Evolutionary conservation across 257 asterid genomes (phyloP).

Genomic region (Nicotiana tabacum): DNA sequence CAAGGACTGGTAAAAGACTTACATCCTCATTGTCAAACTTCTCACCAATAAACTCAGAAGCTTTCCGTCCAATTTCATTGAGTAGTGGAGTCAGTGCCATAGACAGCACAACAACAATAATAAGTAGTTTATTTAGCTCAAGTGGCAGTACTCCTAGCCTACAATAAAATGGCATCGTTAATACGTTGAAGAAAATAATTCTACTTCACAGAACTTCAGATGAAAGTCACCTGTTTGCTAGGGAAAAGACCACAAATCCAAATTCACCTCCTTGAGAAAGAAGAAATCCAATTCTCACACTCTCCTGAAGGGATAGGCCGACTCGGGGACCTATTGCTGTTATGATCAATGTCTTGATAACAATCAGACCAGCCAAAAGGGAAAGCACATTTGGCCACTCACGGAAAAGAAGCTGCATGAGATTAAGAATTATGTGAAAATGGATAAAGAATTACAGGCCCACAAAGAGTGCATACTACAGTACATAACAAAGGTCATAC

Average conservation of each 20-base stretch:
- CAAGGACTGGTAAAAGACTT: slow-evolving; percentile 28
- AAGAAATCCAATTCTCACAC: slow-evolving; percentile 90
- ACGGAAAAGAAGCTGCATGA: slow-evolving; percentile 81
- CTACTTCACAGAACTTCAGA: slow-evolving; percentile 13
- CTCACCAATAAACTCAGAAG: slow-evolving; percentile 60
- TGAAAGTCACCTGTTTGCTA: slow-evolving; percentile 75
- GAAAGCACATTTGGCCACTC: slow-evolving; percentile 98
- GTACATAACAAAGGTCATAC: not conserved
- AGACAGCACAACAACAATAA: slow-evolving; percentile 93
- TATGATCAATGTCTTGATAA: slow-evolving; percentile 81
- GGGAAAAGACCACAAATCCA: slow-evolving; percentile 89
- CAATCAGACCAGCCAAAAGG: slow-evolving; percentile 90
- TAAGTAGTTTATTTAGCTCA: slow-evolving; percentile 95
- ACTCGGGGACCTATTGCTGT: slow-evolving; percentile 94
- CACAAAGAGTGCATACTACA: not conserved
- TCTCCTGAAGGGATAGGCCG: slow-evolving; percentile 83
- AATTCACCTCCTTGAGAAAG: slow-evolving; percentile 99
- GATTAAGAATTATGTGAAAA: slow-evolving; percentile 3
- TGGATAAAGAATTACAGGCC: not conserved
- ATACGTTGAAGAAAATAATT: slow-evolving; percentile 11
- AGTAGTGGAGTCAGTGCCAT: slow-evolving; percentile 97
- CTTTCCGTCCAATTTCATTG: slow-evolving; percentile 81
- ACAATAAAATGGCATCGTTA: slow-evolving; percentile 6
- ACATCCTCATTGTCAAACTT: slow-evolving; percentile 59
- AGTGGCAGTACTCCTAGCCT: slow-evolving; percentile 99